Base-by-base conservation (phyloP, 768 basidiomycete genomes). In the Tylopilus subfusipes region DNA sequence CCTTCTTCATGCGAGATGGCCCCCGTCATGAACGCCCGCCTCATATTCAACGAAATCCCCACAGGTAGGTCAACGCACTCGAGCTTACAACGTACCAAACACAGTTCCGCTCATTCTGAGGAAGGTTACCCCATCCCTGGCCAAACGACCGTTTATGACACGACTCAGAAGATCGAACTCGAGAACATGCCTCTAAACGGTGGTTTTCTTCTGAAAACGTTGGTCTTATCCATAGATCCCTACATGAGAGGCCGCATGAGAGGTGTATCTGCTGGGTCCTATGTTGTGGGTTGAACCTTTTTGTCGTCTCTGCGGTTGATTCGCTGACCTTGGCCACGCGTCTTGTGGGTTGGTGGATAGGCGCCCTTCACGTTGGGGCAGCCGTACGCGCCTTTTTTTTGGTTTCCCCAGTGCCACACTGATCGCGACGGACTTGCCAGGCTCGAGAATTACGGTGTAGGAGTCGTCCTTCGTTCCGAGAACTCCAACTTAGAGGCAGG, bases 221-320 rank as follows among this genome's bases (percentile, higher is more conserved):
- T 54, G 47, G 53, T 54, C 24, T 12, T 54, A 5, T 42, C 48
- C 5, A 16, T 55, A 5, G 48, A 45, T 31, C 48, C 36, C 13
- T 52, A 31, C 44, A 39, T 54, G 40, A 42, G 53, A 34, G 47
- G 45, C n/a, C 53, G 53, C 31, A 53, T 53, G 53, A 42, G 53
- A 34, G 46, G 16, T 16, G 22, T 34, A 3, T 14, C 22, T 14
- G 4, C n/a, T 7, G 14, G 47, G 11, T 46, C 54, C 19, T 46
- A 47, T 24, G 16, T 31, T 5, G 54, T 47, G 13, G 4, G 54
- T 42, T 22, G 21, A 40, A 25, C 22, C 9, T 34, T n/a, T 16
- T 33, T 21, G 24, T 42, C 30, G n/a, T 44, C 29, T 7, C 21
- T 14, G 13, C 14, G 22, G 19, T 2, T 13, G 6, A 25, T 19